Evolutionary conservation across 768 basidiomycete genomes (phyloP).

Genomic region (Pleurotus salmoneostramineus): DNA sequence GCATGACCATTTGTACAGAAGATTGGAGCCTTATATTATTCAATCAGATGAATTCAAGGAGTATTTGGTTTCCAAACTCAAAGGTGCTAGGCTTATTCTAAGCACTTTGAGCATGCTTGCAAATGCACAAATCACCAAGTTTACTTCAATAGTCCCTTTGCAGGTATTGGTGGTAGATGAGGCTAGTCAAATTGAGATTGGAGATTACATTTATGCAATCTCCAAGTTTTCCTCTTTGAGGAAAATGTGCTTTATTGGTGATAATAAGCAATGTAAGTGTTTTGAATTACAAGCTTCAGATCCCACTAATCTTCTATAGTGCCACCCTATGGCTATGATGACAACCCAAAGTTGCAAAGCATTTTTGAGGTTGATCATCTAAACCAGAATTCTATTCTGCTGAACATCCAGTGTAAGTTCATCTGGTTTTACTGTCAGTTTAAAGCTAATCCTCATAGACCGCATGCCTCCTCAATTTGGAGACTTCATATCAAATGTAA

Average conservation of each 20-base stretch:
- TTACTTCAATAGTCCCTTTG: constrained; percentile 35
- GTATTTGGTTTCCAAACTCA: constrained; percentile 8
- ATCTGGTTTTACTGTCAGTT: constrained; percentile 5
- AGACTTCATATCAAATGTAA: constrained; percentile 58
- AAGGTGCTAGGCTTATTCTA: constrained; percentile 54
- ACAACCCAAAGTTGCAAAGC: constrained; percentile 59
- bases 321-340: constrained; percentile 76
- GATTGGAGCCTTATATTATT: constrained; percentile 48
- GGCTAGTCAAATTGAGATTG: constrained; percentile 57
- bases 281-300: constrained; percentile 12
- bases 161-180: constrained; percentile 59
- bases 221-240: constrained; percentile 33
- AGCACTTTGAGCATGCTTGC: constrained; percentile 81
- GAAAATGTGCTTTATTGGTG: constrained; percentile 62
- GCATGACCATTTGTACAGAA: constrained; percentile 76
- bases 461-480: constrained; percentile 85
- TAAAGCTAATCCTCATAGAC: constrained; percentile 38
- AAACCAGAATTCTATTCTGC: constrained; percentile 40
- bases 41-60: constrained; percentile 34
- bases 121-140: constrained; percentile 20
- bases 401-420: constrained; percentile 72
- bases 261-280: constrained; percentile 58
- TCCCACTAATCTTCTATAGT: constrained; percentile 37
- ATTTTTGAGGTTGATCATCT: constrained; percentile 78
- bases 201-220: constrained; percentile 43